Evolutionary conservation across 164 flowering plant genomes (phyloP), one percentile per base, ranked within the genome.

Genomic region (Taxillus chinensis): DNA sequence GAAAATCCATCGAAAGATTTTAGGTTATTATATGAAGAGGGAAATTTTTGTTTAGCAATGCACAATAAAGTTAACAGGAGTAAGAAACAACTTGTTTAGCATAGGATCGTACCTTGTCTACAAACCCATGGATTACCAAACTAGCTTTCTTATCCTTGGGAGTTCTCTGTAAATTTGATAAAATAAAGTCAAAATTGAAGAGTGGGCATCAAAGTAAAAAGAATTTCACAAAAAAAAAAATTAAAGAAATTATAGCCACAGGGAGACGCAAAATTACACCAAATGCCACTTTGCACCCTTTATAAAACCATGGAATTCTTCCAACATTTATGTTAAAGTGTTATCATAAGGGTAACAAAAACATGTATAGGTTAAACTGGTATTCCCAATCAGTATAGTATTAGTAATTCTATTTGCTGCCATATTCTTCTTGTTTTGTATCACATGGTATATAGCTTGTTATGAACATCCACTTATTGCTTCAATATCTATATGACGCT

Each of bases 101-200:
- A 5, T 48, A 27, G 15, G 58, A n/a, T n/a, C n/a, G 39, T 82
- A 93, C 98, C 98, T 88, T 83, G 70, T 93, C 98, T 12, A 86
- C 96, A 61, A 73, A 74, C 45, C 89, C 98, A 76, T 79, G 97
- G 48, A 93, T 88, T 62, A 93, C 89, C 77, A 93, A 69, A 73
- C 77, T 81, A 63, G 98, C 97, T 74, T 93, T 88, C 80, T 86
- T 86, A 81, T 93, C 98, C 84, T 93, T 93, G 5, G 98, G 98
- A 62, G 97, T 93, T 79, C 79, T 73, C 98, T 93, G 83, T 57
- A 69, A 67, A 70, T 58, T 48, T 48, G 14, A 48, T 11, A 11
- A 48, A 48, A 8, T 14, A 4, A n/a, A 14, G 8, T 51, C 27
- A 5, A 51, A 51, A 27, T 14, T 3, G 54, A 4, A 14, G 5